Conservation (phyloP, 2,329 filamentous ascomycete species). For the Mycosphaerella sp. region DNA sequence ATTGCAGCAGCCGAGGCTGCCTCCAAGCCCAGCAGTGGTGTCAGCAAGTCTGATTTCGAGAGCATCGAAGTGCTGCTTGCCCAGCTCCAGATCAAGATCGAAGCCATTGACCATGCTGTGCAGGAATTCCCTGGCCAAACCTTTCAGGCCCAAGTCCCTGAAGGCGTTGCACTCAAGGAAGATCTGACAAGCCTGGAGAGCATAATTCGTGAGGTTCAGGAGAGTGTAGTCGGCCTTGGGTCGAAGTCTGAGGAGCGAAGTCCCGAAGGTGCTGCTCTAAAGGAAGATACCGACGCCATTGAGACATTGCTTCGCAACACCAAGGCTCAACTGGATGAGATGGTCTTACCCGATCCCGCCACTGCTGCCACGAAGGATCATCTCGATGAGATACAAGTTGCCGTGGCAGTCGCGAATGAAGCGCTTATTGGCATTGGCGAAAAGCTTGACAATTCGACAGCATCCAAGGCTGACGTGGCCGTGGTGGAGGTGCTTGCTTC, state of each 20-base stretch:
- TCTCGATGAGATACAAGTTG: conserved; percentile 55
- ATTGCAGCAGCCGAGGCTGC: conserved; percentile 22
- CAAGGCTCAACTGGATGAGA: conserved; percentile 79
- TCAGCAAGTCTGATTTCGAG: conserved; percentile 63
- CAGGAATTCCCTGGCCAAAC: conserved; percentile 43
- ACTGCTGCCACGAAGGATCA: conserved; percentile 59
- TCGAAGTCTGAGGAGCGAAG: conserved; percentile 32
- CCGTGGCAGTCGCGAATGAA: conserved; percentile 70
- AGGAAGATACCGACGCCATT: conserved; percentile 83
- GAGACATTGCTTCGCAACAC: conserved; percentile 86
- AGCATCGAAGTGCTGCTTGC: conserved; percentile 77
- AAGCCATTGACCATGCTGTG: conserved; percentile 58
- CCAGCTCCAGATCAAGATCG: conserved; percentile 76
- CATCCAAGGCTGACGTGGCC: conserved; percentile 71
- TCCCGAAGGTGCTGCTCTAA: conserved; percentile 54
- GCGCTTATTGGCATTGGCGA: conserved; percentile 59
- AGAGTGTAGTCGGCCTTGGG: conserved; percentile 49
- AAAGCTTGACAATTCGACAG: conserved; percentile 60
- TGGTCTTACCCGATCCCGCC: conserved; percentile 59
- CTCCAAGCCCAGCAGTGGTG: conserved; percentile 13
- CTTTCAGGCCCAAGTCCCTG: conserved; percentile 29
- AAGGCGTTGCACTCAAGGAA: conserved; percentile 42
- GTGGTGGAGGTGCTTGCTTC: conserved; percentile 71
- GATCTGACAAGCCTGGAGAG: conserved; percentile 47
- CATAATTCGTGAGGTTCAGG: conserved; percentile 52